Conservation (phyloP, 2,329 filamentous ascomycete species). For the Rosellinia necatrix region DNA sequence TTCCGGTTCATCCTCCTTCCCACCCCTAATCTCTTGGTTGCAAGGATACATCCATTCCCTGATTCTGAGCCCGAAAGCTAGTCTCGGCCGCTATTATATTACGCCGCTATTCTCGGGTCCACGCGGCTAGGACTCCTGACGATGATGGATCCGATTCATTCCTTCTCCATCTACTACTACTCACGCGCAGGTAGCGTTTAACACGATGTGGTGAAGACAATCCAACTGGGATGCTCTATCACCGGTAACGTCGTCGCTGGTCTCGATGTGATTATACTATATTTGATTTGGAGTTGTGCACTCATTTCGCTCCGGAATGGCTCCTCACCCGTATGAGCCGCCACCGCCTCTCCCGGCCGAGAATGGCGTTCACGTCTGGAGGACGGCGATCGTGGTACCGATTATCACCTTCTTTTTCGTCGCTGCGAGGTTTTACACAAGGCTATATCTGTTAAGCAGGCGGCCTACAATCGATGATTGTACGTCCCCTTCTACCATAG, state of each 20-base stretch:
- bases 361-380: conserved; percentile 38
- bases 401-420: conserved; percentile 39
- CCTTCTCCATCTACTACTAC: neutral
- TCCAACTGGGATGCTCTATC: neutral
- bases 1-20: too few species aligned
- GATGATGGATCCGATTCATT: too few species aligned
- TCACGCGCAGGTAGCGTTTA: conserved; percentile 15
- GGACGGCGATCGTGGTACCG: conserved; percentile 36
- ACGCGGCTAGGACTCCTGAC: too few species aligned
- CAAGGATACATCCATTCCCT: too few species aligned
- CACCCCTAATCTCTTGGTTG: too few species aligned
- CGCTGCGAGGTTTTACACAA: conserved; percentile 36
- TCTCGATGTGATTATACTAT: conserved; percentile 17
- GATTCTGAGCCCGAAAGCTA: too few species aligned
- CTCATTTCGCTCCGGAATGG: conserved; percentile 14
- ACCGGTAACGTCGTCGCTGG: conserved; percentile 21
- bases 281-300: conserved; percentile 10
- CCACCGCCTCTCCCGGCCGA: conserved; percentile 34
- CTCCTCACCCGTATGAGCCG: conserved; percentile 21
- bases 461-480: conserved; percentile 35
- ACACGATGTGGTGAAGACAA: neutral
- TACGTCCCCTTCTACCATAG: too few species aligned
- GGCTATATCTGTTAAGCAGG: conserved; percentile 30
- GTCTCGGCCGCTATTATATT: too few species aligned
- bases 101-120: neutral